phyloP scores from a whole-genome alignment of 176 grass and related monocot genomes.

The Pontederia crassipes region DNA sequence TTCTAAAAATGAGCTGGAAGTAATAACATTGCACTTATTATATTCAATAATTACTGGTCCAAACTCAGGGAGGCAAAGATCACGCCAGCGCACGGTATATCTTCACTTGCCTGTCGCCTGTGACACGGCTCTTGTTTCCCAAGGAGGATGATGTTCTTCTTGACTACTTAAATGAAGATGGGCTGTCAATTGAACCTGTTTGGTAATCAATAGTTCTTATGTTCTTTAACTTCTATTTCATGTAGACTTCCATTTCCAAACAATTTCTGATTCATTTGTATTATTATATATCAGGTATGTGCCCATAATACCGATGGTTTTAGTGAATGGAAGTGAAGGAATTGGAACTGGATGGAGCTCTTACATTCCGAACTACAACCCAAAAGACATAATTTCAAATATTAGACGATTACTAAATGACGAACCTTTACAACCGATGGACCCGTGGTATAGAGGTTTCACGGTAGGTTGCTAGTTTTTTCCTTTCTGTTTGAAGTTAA shows the following conservation, averaged over 20 bases:
- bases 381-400: slow-evolving; percentile 65
- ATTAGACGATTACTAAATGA: slow-evolving; percentile 45
- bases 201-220: slow-evolving; percentile 36
- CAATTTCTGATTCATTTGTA: background rate
- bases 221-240: background rate
- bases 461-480: slow-evolving; percentile 31
- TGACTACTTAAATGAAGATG: slow-evolving; percentile 72
- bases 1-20: no score
- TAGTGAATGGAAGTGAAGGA: slow-evolving; percentile 91
- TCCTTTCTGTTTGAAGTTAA: background rate
- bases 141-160: slow-evolving; percentile 87
- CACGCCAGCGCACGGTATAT: slow-evolving; percentile 66
- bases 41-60: slow-evolving; percentile 1
- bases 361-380: slow-evolving; percentile 77
- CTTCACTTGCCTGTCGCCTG: slow-evolving; percentile 37
- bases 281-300: slow-evolving; percentile 47
- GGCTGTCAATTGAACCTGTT: slow-evolving; percentile 70
- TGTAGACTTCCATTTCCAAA: background rate
- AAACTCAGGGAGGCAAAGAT: slow-evolving; percentile 77
- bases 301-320: slow-evolving; percentile 77
- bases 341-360: slow-evolving; percentile 94
- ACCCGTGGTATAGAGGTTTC: slow-evolving; percentile 84
- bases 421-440: slow-evolving; percentile 51
- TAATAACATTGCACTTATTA: no score
- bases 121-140: slow-evolving; percentile 59